A percentile compares a stretch with the other conserved stretches of the same genome.
phyloP scores from a whole-genome alignment of 768 basidiomycete genomes.

The Cubamyces sp. region DNA sequence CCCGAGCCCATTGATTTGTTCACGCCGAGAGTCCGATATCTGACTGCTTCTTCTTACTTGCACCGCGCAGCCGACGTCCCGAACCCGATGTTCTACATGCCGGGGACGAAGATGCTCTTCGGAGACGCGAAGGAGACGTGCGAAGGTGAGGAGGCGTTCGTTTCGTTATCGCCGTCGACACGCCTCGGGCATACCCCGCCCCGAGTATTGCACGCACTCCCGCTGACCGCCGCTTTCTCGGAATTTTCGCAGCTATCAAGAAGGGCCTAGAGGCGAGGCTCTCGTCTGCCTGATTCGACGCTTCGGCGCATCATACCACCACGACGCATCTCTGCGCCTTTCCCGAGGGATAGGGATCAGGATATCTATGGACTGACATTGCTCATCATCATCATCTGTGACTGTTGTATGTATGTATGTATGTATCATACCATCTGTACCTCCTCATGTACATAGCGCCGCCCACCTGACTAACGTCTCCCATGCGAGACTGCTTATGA shows the following conservation, averaged over 20 bases:
- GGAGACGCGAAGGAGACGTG: constrained; percentile 92
- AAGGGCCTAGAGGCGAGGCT: constrained; percentile 35
- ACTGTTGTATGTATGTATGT: constrained; percentile 17
- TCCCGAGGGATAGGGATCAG: too few species aligned
- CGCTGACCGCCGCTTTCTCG: not conserved
- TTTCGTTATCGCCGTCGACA: too few species aligned
- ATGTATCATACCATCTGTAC: constrained; percentile 11
- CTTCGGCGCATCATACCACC: too few species aligned
- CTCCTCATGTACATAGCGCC: not conserved
- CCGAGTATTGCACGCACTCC: not conserved
- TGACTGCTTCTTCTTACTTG: constrained; percentile 5
- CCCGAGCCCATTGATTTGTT: too few species aligned
- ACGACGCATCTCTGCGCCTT: too few species aligned
- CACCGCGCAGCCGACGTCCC: constrained; percentile 78
- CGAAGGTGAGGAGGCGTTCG: constrained; percentile 55
- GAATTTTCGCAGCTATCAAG: constrained; percentile 36
- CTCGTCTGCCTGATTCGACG: constrained; percentile 10
- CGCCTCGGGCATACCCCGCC: not conserved
- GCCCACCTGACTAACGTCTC: not conserved
- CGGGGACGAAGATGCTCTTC: constrained; percentile 88
- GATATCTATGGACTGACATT: not conserved
- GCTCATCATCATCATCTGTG: not conserved
- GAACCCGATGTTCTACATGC: constrained; percentile 94
- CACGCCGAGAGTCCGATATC: not conserved
- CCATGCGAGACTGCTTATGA: not conserved